Evolutionary conservation across 2,329 filamentous ascomycete genomes (phyloP), one percentile per base, ranked within the genome.

Genomic region (Botrytis cinerea): DNA sequence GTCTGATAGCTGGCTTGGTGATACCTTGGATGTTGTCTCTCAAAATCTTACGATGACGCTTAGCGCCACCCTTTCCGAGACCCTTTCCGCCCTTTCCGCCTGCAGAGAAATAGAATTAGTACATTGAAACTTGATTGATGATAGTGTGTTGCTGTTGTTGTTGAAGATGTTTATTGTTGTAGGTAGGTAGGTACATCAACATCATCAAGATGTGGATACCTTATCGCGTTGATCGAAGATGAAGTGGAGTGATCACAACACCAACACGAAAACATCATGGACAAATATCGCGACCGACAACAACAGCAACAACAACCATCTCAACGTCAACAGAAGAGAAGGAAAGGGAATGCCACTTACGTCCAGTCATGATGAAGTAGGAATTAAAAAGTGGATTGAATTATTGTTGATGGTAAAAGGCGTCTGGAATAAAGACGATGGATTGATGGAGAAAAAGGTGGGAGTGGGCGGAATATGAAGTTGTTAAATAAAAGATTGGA

Each of bases 1-100:
- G 95, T 82, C 95, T 92, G 86, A 98, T 98, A 82, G 95, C 95
- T 82, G 95, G 95, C 93, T 98, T 98, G 83, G 95, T 98, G 84
- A 98, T 98, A 87, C 95, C 95, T 88, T 98, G 95, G 84, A 98
- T 98, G 93, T 97, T 98, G 92, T 97, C 95, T 87, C 95, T 94
- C 85, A 98, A 90, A 89, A 98, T 98, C 93, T 98, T 98, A 83
- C 95, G 92, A 88, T 98, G 95, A 87, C 95, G 95, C 93, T 98
- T 98, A 86, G 95, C 95, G 85, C 95, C 95, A 79, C 95, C 95
- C 92, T 97, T 97, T 85, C 95, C 95, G 86, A 97, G 94, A 84
- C 94, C 95, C 91, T 97, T 97, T 84, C 95, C 95, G 86, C 94
- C 94, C 88, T 80, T 80, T 79, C 79, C 79, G 71, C 79, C 79